phyloP scores from a whole-genome alignment of 106 monocot species.

The Apostasia ramifera region DNA sequence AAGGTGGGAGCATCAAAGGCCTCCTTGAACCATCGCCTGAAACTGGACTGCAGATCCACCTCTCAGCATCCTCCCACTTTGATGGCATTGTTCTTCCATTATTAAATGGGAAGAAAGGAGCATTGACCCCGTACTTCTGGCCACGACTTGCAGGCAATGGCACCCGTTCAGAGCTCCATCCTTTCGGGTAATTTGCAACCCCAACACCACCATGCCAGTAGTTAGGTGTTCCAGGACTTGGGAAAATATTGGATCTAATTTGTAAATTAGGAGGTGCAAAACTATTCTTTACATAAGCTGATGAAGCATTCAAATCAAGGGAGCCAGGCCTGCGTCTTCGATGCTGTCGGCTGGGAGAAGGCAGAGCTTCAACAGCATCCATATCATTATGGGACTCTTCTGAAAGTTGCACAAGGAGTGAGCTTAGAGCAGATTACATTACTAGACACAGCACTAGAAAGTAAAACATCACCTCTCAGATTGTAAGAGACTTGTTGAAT shows the following conservation, averaged over 20 bases:
- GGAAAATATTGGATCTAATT: slow-evolving; percentile 41
- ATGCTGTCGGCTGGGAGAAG: slow-evolving; percentile 1
- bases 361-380: slow-evolving; percentile 36
- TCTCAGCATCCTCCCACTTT: slow-evolving; percentile 98
- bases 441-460: background rate
- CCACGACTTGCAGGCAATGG: slow-evolving; percentile 30
- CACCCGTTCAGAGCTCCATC: slow-evolving; percentile 69
- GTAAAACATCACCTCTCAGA: slow-evolving; percentile 33
- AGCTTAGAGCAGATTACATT: background rate
- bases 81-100: slow-evolving; percentile 74
- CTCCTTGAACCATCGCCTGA: slow-evolving; percentile 43
- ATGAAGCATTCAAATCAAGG: slow-evolving; percentile 44
- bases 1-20: slow-evolving; percentile 20
- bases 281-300: slow-evolving; percentile 33
- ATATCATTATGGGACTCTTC: slow-evolving; percentile 46
- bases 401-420: background rate
- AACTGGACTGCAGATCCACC: slow-evolving; percentile 89
- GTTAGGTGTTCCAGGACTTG: slow-evolving; percentile 67
- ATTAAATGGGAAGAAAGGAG: slow-evolving; percentile 41
- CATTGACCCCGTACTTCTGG: slow-evolving; percentile 25
- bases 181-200: slow-evolving; percentile 33
- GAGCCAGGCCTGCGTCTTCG: slow-evolving; percentile 31
- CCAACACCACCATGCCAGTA: slow-evolving; percentile 30
- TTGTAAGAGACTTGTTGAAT: slow-evolving; percentile 44
- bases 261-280: slow-evolving; percentile 20